These are phyloP conservation scores for Gnetum montanum DNA, from an alignment of 75 land plant species.

Conservation along the genomic window DNA sequence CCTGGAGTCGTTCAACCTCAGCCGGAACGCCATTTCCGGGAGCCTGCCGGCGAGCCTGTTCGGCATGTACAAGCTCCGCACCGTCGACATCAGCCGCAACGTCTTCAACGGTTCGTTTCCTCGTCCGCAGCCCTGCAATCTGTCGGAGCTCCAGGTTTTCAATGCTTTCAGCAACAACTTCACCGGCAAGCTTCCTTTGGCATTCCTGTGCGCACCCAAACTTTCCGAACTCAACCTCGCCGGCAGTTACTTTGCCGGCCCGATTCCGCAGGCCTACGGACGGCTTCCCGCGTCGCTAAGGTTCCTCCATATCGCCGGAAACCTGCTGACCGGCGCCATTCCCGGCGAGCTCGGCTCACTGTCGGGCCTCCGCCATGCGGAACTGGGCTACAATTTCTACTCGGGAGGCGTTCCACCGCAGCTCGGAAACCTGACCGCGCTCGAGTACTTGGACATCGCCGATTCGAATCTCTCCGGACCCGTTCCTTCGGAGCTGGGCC, in stretches of 20 bases:
- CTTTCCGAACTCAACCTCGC: slow-evolving; percentile 58
- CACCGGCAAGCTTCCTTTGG: slow-evolving; percentile 52
- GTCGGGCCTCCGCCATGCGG: slow-evolving; percentile 45
- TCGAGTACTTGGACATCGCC: slow-evolving; percentile 58
- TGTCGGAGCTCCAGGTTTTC: slow-evolving; percentile 25
- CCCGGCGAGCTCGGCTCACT: slow-evolving; percentile 39
- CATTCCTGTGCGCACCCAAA: slow-evolving; percentile 22
- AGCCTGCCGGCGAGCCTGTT: slow-evolving; percentile 37
- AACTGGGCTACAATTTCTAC: slow-evolving; percentile 55
- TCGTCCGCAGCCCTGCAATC: slow-evolving; percentile 2
- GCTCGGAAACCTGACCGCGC: slow-evolving; percentile 49
- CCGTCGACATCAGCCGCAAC: slow-evolving; percentile 68
- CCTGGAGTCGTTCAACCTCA: slow-evolving; percentile 47
- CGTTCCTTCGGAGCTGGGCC: slow-evolving; percentile 24
- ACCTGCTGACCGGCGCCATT: slow-evolving; percentile 28
- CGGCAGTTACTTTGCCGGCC: slow-evolving; percentile 74
- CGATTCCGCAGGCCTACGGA: slow-evolving; percentile 57
- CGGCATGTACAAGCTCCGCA: slow-evolving; percentile 27
- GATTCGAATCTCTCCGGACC: slow-evolving; percentile 52
- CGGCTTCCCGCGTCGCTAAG: slow-evolving; percentile 26
- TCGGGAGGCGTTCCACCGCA: slow-evolving; percentile 42
- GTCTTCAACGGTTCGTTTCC: slow-evolving; percentile 55
- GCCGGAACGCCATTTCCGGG: slow-evolving; percentile 47
- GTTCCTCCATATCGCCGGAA: slow-evolving; percentile 50
- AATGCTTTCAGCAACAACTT: slow-evolving; percentile 74